phyloP scores from a whole-genome alignment of 2,329 filamentous ascomycete species.

The Trichothecium sympodiale region DNA sequence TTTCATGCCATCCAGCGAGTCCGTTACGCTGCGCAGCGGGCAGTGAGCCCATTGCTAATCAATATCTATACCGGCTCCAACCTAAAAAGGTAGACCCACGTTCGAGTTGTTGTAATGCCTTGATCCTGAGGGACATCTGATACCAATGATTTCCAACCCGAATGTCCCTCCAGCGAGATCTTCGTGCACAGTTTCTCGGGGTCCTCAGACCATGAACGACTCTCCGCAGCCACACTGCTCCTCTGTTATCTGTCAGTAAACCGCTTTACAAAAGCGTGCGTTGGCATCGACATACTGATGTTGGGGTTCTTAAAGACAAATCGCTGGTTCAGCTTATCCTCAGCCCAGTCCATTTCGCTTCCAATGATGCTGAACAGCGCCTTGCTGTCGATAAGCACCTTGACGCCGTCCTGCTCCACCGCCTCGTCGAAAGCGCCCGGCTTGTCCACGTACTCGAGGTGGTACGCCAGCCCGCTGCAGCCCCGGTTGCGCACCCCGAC shows the following conservation, averaged over 20 bases:
- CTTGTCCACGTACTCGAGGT: slow-evolving; percentile 92
- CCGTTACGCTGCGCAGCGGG: too few relatives aligned
- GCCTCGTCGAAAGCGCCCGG: slow-evolving; percentile 79
- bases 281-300: slow-evolving; percentile 64
- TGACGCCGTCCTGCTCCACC: slow-evolving; percentile 92
- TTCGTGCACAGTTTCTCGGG: too few relatives aligned
- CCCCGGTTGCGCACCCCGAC: slow-evolving; percentile 90
- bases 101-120: too few relatives aligned
- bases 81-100: too few relatives aligned
- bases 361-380: slow-evolving; percentile 96
- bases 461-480: slow-evolving; percentile 86
- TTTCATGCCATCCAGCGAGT: too few relatives aligned
- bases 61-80: too few relatives aligned
- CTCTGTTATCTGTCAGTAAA: slow-evolving; percentile 40
- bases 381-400: slow-evolving; percentile 93
- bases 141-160: too few relatives aligned
- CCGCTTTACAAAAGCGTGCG: background rate
- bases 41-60: too few relatives aligned
- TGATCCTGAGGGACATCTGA: too few relatives aligned
- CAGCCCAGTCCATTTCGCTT: slow-evolving; percentile 97
- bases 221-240: slow-evolving; percentile 94
- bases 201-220: slow-evolving; percentile 66
- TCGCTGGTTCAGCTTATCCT: slow-evolving; percentile 83
- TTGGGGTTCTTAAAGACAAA: slow-evolving; percentile 97
- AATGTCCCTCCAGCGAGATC: too few relatives aligned